Evolutionary conservation across 441 rosid species (phyloP), one percentile per base, ranked within the genome.

Genomic region (Capsella rubella): DNA sequence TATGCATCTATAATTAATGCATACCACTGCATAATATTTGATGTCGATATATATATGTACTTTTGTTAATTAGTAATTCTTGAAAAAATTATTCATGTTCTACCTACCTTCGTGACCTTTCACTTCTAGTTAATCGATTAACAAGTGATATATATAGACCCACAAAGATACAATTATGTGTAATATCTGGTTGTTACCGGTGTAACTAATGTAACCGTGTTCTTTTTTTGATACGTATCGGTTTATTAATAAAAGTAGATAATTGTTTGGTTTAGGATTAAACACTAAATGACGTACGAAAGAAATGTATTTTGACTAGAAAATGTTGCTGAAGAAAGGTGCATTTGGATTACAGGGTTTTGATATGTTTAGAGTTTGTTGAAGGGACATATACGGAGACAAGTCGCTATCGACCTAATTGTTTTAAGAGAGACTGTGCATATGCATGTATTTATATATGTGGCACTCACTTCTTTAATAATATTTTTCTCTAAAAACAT

Each of bases 351-450:
- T 52, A 21, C 5, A 58, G 7, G 49, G 64, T 53, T 52, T 60
- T 71, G 64, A 65, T 72, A 58, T 67, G 77, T 78, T 77, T 58
- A 35, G 16, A 59, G 77, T 72, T 72, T 72, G 77, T 78, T 72
- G 46, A 73, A 72, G 69, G 53, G 74, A 72, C 77, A 78, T 34
- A 66, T 29, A 67, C 14, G 77, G 81, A 78, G 73, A 78, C 74
- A 60, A 45, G 81, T 72, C 81, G 52, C 64, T 59, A 34, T 72
- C 77, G 28, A 43, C 49, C 60, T 71, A 53, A 32, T 65, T 70
- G n/a, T 21, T 47, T 49, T 37, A 40, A 32, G 25, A 71, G 11
- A 47, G 68, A 68, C 67, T 43, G 72, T 40, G 42, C 72, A 76
- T 39, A 64, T 70, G 76, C 72, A 76, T 76, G 79, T 70, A 76